These are phyloP conservation scores for Artemisia argyi DNA, from an alignment of 129 eudicot species.

Conservation along the genomic window DNA sequence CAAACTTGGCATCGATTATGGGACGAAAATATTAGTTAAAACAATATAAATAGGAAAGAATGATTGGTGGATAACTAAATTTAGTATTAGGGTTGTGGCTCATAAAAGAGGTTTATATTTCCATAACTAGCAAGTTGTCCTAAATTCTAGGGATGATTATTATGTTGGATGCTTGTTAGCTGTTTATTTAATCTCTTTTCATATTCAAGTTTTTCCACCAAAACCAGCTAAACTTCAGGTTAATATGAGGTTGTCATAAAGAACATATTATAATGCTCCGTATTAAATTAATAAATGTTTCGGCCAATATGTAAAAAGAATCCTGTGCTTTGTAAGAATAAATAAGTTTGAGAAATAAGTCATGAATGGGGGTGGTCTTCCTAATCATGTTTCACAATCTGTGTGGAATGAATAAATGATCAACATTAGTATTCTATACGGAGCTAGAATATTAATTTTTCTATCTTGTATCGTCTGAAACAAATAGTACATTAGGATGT, in stretches of 20 bases:
- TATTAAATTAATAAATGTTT: too few species aligned
- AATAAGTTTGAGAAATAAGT: too few species aligned
- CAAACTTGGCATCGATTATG: too few species aligned
- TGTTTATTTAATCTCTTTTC: not conserved
- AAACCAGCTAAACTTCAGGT: slow-evolving; percentile 4
- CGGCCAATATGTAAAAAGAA: too few species aligned
- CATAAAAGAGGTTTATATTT: not conserved
- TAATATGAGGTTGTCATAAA: slow-evolving; percentile 12
- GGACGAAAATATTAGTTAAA: not conserved
- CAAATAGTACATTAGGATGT: too few species aligned
- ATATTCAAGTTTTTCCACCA: not conserved
- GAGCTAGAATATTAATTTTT: too few species aligned
- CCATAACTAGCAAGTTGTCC: slow-evolving; percentile 17
- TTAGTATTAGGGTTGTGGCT: not conserved
- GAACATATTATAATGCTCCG: not conserved
- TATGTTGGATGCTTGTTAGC: slow-evolving; percentile 5
- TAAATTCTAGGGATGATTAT: slow-evolving; percentile 17
- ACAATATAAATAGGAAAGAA: not conserved
- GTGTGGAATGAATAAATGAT: too few species aligned
- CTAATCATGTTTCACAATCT: too few species aligned
- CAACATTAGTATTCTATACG: too few species aligned
- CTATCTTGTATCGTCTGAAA: too few species aligned
- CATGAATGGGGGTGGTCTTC: too few species aligned
- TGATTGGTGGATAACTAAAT: slow-evolving; percentile 17
- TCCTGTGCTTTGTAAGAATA: too few species aligned